Conservation (phyloP, 768 basidiomycete genomes). For the Ephemerocybe angulata region DNA sequence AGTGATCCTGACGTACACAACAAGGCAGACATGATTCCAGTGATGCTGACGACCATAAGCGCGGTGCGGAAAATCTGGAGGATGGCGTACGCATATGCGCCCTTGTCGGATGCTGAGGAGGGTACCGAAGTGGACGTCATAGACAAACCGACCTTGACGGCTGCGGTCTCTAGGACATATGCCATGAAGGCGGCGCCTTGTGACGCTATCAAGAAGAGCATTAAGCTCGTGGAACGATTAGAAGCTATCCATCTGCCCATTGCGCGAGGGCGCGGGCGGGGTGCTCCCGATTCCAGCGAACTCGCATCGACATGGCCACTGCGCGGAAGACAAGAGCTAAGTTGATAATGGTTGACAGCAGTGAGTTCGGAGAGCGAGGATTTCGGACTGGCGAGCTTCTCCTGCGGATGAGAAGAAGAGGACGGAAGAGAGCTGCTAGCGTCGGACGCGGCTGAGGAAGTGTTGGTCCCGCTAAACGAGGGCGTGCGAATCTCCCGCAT, state of each 20-base stretch:
- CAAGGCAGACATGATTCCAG: conserved; percentile 24
- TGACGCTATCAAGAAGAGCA: conserved; percentile 17
- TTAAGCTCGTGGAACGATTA: conserved; percentile 14
- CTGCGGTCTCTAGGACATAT: conserved; percentile 13
- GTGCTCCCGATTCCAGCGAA: conserved; percentile 5
- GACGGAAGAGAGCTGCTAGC: neutral
- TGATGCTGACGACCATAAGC: conserved; percentile 20
- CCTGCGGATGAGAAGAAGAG: neutral
- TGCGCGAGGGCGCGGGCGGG: neutral
- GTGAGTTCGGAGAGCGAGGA: conserved; percentile 6
- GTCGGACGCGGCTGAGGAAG: too few species aligned
- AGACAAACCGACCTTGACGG: conserved; percentile 8
- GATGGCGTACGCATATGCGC: conserved; percentile 3
- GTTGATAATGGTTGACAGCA: conserved; percentile 6
- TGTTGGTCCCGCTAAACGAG: conserved; percentile 8
- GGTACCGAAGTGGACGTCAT: conserved; percentile 6
- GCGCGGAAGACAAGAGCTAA: neutral
- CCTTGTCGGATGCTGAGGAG: neutral
- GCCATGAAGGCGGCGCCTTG: conserved; percentile 15
- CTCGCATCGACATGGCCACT: neutral
- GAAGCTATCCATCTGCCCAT: conserved; percentile 2
- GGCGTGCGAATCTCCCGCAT: conserved; percentile 8
- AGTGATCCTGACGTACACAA: conserved; percentile 20
- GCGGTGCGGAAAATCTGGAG: conserved; percentile 17
- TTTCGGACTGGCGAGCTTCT: conserved; percentile 5